Base-by-base conservation (phyloP, 2,329 filamentous ascomycete genomes). In the Fusarium proliferatum region DNA sequence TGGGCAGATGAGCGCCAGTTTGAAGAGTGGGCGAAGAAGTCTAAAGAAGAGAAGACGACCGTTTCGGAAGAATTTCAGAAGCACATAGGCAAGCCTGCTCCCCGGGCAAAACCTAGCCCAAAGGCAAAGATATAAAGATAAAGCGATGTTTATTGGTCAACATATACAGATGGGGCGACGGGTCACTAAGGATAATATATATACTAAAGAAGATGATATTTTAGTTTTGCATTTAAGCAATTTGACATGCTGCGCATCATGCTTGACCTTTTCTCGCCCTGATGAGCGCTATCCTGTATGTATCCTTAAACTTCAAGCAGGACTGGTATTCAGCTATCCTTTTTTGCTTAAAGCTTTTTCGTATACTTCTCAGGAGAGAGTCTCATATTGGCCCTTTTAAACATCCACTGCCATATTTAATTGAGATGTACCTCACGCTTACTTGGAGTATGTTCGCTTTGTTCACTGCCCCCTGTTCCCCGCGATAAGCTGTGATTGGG, bases 1-100 rank as follows among this genome's bases (percentile, higher is more conserved):
- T 83, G 85, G 71, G 80, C 77, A 6, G 88, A 92, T 75, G 87
- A 92, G 81, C 81, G 82, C 36, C 84, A 84, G 60, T 93, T 91
- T 71, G 81, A 86, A 53, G 83, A 84, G 74, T 92, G 91, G 89
- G 84, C 83, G 46, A 82, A 79, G 71, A 86, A 85, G 77, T 81
- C 85, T 1, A 81, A 81, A 42, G 71, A 80, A 6, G 86, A 91
- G 77, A 93, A 92, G 84, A 83, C 84, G 38, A 89, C 86, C 17
- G 75, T 82, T 2, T 75, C 78, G 5, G 84, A 87, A 9, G 85
- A 90, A 59, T 92, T 87, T 81, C 80, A 86, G 75, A 82, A 82
- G 75, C 90, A 93, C 38, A 88, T 87, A 39, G 82, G 81, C 7
- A 71, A 76, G 34, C 69, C 78, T 12, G 74, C 72, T 26, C 66